A percentile compares a stretch with the other conserved stretches of the same genome.
phyloP scores from a whole-genome alignment of 2,329 filamentous ascomycete genomes.

The Chaetothyriales sp. region DNA sequence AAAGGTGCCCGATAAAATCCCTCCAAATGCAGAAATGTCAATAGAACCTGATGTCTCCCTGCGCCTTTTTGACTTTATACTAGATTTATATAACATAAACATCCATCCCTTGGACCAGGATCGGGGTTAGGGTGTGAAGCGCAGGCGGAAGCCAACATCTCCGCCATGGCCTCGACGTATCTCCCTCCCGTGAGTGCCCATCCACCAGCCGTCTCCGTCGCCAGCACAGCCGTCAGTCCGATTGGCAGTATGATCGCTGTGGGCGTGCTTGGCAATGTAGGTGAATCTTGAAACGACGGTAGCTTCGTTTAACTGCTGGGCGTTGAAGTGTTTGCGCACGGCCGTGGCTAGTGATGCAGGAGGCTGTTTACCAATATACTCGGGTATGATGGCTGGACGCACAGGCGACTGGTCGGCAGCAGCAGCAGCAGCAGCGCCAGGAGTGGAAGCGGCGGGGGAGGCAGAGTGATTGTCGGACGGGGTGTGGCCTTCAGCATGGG shows the following conservation, averaged over 20 bases:
- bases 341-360: conserved; percentile 23
- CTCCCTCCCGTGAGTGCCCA: conserved; percentile 15
- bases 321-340: conserved; percentile 34
- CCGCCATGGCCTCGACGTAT: conserved; percentile 11
- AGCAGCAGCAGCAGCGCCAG: not conserved
- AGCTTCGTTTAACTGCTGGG: conserved; percentile 30
- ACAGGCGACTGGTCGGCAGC: not conserved
- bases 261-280: conserved; percentile 32
- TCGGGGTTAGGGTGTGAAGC: conserved; percentile 11
- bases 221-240: conserved; percentile 14
- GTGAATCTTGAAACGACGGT: conserved; percentile 33
- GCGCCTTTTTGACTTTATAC: not conserved
- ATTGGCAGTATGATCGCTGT: conserved; percentile 1
- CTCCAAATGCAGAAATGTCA: not conserved
- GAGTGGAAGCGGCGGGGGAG: not conserved
- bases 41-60: not conserved
- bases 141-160: conserved; percentile 16
- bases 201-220: conserved; percentile 13
- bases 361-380: conserved; percentile 1
- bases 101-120: not conserved
- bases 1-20: not conserved
- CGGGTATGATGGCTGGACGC: not conserved
- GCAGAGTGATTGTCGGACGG: not conserved
- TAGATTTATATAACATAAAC: not conserved
- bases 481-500: not conserved